Conservation (phyloP, 2,329 filamentous ascomycete species). For the Ascochyta clinopodiicola region DNA sequence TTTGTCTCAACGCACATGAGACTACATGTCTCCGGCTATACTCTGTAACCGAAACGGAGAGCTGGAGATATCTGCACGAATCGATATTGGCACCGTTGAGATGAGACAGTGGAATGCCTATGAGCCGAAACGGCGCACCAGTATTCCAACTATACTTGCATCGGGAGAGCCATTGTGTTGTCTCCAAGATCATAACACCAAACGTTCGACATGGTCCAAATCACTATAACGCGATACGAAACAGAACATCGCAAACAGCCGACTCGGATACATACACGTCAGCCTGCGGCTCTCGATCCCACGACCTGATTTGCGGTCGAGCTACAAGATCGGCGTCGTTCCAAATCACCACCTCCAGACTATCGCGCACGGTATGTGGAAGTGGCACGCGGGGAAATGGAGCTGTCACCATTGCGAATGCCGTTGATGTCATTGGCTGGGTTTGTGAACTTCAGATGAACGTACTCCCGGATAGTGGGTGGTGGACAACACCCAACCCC, state of each 20-base stretch:
- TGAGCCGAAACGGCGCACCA: neutral
- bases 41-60: neutral
- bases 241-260: neutral
- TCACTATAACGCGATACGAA: too few species aligned
- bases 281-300: conserved; percentile 7
- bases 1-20: neutral
- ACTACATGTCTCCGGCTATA: neutral
- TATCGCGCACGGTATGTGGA: neutral
- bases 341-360: conserved; percentile 14
- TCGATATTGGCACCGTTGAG: neutral
- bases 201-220: neutral
- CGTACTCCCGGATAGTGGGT: neutral
- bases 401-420: conserved; percentile 3
- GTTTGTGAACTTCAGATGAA: neutral
- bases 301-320: conserved; percentile 11
- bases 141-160: neutral
- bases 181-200: neutral
- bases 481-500: conserved; percentile 6
- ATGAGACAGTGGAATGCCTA: neutral
- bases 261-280: conserved; percentile 6
- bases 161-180: too few species aligned
- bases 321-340: conserved; percentile 12
- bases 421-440: conserved; percentile 2
- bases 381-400: conserved; percentile 4
- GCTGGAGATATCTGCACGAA: neutral